These are phyloP conservation scores for Verbascum thapsus DNA, from an alignment of 257 asterid species.

Conservation along the genomic window DNA sequence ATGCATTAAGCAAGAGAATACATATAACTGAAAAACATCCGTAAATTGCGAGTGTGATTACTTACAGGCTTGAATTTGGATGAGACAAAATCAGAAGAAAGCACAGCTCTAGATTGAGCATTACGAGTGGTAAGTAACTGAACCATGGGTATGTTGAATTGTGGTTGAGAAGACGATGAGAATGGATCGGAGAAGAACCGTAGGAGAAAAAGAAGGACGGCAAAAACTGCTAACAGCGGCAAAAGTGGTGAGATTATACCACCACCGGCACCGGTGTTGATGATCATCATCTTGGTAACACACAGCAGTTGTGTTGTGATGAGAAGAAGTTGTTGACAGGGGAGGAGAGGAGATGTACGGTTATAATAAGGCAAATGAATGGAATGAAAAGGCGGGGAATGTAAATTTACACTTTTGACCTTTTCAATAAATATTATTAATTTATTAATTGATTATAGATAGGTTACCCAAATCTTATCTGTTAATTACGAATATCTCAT, in stretches of 20 bases:
- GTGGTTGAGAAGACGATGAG: constrained; percentile 19
- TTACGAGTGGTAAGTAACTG: constrained; percentile 35
- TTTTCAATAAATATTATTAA: background rate
- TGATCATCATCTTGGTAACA: constrained; percentile 7
- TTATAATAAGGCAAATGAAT: constrained; percentile 30
- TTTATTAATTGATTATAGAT: background rate
- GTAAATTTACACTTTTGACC: constrained; percentile 20
- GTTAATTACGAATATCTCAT: constrained; percentile 19
- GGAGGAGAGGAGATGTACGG: no score
- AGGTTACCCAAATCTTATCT: constrained; percentile 25
- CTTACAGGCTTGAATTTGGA: constrained; percentile 47
- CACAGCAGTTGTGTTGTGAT: constrained; percentile 27
- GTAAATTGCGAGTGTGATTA: background rate
- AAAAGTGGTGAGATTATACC: constrained; percentile 25
- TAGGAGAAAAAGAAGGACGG: constrained; percentile 26
- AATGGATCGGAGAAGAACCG: constrained; percentile 28
- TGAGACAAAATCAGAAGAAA: constrained; percentile 38
- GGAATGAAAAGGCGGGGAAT: constrained; percentile 34
- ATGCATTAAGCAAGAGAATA: constrained; percentile 5
- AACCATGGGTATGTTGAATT: constrained; percentile 27
- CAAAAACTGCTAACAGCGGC: constrained; percentile 28
- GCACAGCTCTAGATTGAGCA: constrained; percentile 39
- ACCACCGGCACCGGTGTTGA: constrained; percentile 29
- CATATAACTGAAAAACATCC: background rate
- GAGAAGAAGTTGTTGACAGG: constrained; percentile 40